These are phyloP conservation scores for Nannochloris sp. DNA, from an alignment of 139 green algal genomes.

Conservation along the genomic window DNA sequence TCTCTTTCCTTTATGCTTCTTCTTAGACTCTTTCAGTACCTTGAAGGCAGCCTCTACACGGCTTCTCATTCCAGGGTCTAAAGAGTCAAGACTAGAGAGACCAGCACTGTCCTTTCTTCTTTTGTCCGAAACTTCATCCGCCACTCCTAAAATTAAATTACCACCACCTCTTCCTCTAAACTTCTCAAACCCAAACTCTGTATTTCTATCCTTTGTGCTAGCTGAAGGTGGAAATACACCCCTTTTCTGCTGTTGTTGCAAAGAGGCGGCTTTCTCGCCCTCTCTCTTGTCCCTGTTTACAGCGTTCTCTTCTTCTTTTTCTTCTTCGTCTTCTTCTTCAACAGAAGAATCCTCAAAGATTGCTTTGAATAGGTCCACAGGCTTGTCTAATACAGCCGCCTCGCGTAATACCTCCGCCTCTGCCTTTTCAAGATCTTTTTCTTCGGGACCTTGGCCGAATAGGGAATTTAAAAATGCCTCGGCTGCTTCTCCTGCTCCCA, in stretches of 20 bases:
- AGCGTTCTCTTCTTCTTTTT: conserved; percentile 24
- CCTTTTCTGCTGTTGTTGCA: neutral
- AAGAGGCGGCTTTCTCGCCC: neutral
- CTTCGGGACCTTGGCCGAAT: neutral
- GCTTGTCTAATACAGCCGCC: conserved; percentile 24
- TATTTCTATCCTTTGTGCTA: neutral
- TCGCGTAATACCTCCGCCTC: neutral
- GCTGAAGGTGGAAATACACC: neutral
- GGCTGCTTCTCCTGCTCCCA: conserved; percentile 15
- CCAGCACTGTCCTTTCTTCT: neutral
- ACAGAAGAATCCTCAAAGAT: conserved; percentile 68
- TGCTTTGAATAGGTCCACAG: conserved; percentile 76
- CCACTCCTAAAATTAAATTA: neutral
- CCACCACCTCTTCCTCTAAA: neutral
- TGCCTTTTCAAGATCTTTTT: neutral
- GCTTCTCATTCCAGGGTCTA: neutral
- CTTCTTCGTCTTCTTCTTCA: conserved; percentile 39
- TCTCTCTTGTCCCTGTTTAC: neutral
- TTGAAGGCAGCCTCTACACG: conserved; percentile 21
- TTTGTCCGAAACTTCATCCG: neutral
- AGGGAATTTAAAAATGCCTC: conserved; percentile 40
- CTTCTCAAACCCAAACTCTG: conserved; percentile 13
- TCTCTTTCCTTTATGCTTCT: conserved; percentile 23
- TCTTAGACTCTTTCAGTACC: conserved; percentile 7
- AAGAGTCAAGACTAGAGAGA: neutral